A percentile compares a stretch with the other conserved stretches of the same genome.
These are phyloP conservation scores for Nemophila menziesii DNA, from an alignment of 257 asterid genomes.

Conservation along the genomic window DNA sequence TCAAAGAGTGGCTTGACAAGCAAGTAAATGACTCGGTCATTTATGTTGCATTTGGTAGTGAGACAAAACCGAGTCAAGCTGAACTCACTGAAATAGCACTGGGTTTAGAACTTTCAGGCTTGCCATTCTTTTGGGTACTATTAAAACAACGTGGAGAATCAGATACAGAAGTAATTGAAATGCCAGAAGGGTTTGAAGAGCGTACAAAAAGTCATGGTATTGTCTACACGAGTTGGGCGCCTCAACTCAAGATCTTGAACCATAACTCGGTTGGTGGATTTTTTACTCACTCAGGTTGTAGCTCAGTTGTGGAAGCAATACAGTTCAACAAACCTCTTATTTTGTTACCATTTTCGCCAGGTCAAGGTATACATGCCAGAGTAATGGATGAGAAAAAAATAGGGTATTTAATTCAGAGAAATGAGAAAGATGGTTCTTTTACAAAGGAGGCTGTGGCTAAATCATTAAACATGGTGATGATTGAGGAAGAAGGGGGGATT, in stretches of 20 bases:
- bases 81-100: constrained; percentile 21
- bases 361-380: constrained; percentile 26
- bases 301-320: constrained; percentile 20
- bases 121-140: constrained; percentile 24
- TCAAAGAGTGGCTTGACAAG: constrained; percentile 1
- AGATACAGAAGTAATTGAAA: background rate
- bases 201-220: constrained; percentile 14
- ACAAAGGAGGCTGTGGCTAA: constrained; percentile 13
- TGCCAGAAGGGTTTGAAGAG: constrained; percentile 20
- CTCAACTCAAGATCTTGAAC: constrained; percentile 18
- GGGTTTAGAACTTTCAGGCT: constrained; percentile 17
- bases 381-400: constrained; percentile 11
- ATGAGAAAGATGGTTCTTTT: constrained; percentile 14
- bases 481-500: constrained; percentile 3
- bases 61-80: background rate
- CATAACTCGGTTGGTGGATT: constrained; percentile 22
- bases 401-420: constrained; percentile 1
- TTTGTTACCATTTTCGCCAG: constrained; percentile 17
- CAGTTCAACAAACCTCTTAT: constrained; percentile 12
- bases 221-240: constrained; percentile 20
- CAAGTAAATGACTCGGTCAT: constrained; percentile 4
- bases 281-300: constrained; percentile 25
- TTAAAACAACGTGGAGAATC: constrained; percentile 6
- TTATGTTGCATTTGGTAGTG: constrained; percentile 13
- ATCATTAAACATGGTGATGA: constrained; percentile 9